Base-by-base conservation (phyloP, 805 yeast species). In the Nakazawaea peltata region DNA sequence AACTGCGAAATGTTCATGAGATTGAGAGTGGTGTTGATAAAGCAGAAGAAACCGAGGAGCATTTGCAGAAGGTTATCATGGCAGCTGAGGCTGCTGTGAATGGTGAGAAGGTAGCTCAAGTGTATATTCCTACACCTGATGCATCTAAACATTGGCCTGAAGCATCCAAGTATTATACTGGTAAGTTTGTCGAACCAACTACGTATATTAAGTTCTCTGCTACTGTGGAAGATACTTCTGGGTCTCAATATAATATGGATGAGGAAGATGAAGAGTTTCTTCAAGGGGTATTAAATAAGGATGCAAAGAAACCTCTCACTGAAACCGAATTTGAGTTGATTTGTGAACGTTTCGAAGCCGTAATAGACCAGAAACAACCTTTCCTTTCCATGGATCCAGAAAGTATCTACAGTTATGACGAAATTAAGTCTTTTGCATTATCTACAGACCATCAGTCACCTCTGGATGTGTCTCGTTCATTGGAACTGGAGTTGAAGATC, bases 21-120 rank as follows among this genome's bases (percentile, higher is more conserved):
- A 74, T 92, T 29, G 98, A 92, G 50, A 90, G 97, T 5, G 98
- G 98, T 59, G 98, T 92, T 28, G 98, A 92, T 51, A 92, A 92
- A 55, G 86, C 83, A 46, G 98, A 92, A 58, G 98, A 92, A 58
- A 95, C 86, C 48, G 98, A 92, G 57, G 92, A 84, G 28, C 98
- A 92, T 71, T 67, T 92, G 43, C 95, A 90, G 55, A 85, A 81
- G 43, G 96, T 88, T 33, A 80, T 92, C 44, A 77, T 78, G 57
- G 90, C 90, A 11, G 75, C 86, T 2, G 80, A 77, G 34, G 74
- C 76, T 21, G 77, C 79, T 2, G 69, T 83, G 14, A 61, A 74
- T 39, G 73, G 73, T 39, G 65, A 62, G 4, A 62, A 61, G 39
- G 68, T 67, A 34, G 61, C 64, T 46, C 69, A 70, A 42, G 80